Evolutionary conservation across 768 basidiomycete species (phyloP), one percentile per base, ranked within the genome.

Genomic region (Phaffia tasmanica): DNA sequence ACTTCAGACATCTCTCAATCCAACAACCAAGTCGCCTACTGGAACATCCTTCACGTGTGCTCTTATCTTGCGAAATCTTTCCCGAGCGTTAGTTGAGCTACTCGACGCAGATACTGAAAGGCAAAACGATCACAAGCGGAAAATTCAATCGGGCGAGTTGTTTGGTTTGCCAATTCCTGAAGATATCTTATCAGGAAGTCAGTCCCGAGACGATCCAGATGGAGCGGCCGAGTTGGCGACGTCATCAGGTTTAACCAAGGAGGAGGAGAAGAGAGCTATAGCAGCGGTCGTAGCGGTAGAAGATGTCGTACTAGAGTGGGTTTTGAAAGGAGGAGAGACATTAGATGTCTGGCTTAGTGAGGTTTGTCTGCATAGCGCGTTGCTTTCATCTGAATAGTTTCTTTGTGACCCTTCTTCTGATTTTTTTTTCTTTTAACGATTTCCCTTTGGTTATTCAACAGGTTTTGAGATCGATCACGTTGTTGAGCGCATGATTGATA

Each of bases 121-220:
- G 16, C 14, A 46, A 25, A 23, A 32, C 6, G 62, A 63, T 54
- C 32, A 64, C 23, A 46, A 46, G 35, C 8, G 57, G 18, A 46
- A 21, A 19, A 30, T 25, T 2, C 16, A 46, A 11, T 19, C 30
- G 27, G 67, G 67, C 32, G 67, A 69, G 51, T 53, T 69, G 49
- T 69, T 69, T 55, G 67, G 67, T 27, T 46, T 69, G 62, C 67
- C 67, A 50, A 69, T 69, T 47, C 67, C 67, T 19, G 67, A 58
- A 25, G 56, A 50, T 27, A 25, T 63, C 49, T 49, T 21, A 55
- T 48, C 50, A 11, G 27, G 19, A 8, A 57, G 66, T 30, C 66
- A 63, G 21, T 55, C 47, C 8, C 29, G 57, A 18, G 54, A 35
- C 3, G 30, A 23, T 58, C 23, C 21, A 18, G 59, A 57, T 23